Evolutionary conservation across 2,329 filamentous ascomycete species (phyloP), one percentile per base, ranked within the genome.

Genomic region (Colletotrichum costaricense): DNA sequence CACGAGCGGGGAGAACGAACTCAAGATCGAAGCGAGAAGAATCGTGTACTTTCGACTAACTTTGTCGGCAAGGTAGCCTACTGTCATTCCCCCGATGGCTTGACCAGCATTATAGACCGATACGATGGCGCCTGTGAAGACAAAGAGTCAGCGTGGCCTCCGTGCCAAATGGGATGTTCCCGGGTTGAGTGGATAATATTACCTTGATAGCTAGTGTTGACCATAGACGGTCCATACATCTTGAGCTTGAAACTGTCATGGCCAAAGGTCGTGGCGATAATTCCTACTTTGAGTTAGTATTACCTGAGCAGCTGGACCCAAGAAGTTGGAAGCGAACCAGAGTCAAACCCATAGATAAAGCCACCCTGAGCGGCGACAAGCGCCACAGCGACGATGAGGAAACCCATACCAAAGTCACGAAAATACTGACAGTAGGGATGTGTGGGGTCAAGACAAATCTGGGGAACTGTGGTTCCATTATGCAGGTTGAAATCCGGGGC

Each of bases 41-140:
- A 63, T 5, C 71, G 67, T 2, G 67, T 69, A 71, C 2, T 67
- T 58, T 55, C 49, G 57, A 38, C 74, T 72, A 72, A 75, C 66
- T n/a, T 55, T 60, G 28, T 62, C 67, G 14, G 67, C 74, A 4
- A 72, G 69, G 22, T 63, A 72, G 46, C 54, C 63, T n/a, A 49
- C 42, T 22, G 42, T 49, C 42, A 22, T 49, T 22, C 71, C 71
- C 3, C 74, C 74, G 6, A 74, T 35, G 12, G 63, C 66, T 14
- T 71, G 64, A 4, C 74, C 74, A 12, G 72, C 67, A 33, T 75
- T 74, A 55, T 75, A 75, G 14, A 63, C 59, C 5, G 74, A 75
- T 16, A 75, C 71, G 26, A 74, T 74, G 35, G 63, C 71, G 28
- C 42, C 74, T 8, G 33, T 42, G 9, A 42, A 42, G 38, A 74